Conservation (phyloP, 257 asterid genomes). For the Plectranthus barbatus region DNA sequence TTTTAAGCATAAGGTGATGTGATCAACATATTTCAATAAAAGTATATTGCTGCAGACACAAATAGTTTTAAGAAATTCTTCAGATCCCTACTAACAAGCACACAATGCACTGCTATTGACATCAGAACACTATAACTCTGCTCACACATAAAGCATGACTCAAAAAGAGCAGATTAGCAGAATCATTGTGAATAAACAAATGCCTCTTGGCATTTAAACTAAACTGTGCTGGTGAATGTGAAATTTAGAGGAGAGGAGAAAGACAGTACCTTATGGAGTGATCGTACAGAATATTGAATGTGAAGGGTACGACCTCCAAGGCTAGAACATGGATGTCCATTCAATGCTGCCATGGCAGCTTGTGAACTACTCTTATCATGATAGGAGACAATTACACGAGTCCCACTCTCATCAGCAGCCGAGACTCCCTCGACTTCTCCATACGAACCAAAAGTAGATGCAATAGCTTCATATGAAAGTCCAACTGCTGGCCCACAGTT, state of each 20-base stretch:
- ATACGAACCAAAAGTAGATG: slow-evolving; percentile 46
- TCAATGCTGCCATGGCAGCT: slow-evolving; percentile 56
- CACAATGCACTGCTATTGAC: neutral
- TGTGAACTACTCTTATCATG: slow-evolving; percentile 37
- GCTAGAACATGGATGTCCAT: slow-evolving; percentile 46
- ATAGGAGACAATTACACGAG: slow-evolving; percentile 83
- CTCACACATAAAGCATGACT: neutral
- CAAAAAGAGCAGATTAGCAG: neutral
- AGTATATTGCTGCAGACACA: neutral
- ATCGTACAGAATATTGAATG: slow-evolving; percentile 65
- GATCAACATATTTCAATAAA: neutral
- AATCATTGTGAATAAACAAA: neutral
- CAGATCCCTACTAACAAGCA: neutral
- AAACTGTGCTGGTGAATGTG: neutral
- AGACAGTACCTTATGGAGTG: slow-evolving; percentile 45
- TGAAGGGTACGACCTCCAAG: slow-evolving; percentile 73
- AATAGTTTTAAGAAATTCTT: neutral
- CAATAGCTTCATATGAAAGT: slow-evolving; percentile 49
- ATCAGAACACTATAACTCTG: neutral
- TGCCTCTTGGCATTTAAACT: neutral
- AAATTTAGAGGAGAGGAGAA: neutral
- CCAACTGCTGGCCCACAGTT: slow-evolving; percentile 97
- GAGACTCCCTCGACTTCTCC: slow-evolving; percentile 71
- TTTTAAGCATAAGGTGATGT: neutral
- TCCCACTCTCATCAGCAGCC: slow-evolving; percentile 87